These are phyloP conservation scores for Exophiala dermatitidis DNA, from an alignment of 2,329 filamentous ascomycete genomes.

Conservation along the genomic window DNA sequence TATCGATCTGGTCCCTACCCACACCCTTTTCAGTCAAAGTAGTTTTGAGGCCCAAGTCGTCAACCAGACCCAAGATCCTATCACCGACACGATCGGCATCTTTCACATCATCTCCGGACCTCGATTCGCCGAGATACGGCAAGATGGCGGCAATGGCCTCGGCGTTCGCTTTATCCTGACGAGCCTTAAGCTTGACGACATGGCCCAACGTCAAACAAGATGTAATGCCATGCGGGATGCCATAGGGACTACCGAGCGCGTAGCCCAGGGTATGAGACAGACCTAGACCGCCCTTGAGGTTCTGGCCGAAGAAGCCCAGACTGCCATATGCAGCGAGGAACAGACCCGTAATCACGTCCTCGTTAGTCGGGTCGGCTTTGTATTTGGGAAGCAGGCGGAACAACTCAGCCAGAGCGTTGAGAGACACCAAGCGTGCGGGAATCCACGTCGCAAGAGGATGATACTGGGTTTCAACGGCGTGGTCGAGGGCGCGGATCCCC, in stretches of 20 bases:
- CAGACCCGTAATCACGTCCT: conserved; percentile 45
- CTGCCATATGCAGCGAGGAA: conserved; percentile 48
- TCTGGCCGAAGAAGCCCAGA: conserved; percentile 45
- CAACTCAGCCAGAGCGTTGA: conserved; percentile 42
- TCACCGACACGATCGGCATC: conserved; percentile 24
- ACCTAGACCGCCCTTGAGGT: conserved; percentile 46
- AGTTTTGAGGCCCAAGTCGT: conserved; percentile 24
- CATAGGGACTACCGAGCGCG: conserved; percentile 49
- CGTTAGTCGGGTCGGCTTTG: conserved; percentile 33
- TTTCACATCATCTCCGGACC: conserved; percentile 23
- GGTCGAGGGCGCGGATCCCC: conserved; percentile 49
- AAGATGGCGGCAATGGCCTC: conserved; percentile 26
- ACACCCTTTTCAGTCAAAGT: conserved; percentile 25
- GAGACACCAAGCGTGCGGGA: conserved; percentile 41
- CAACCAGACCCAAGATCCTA: conserved; percentile 23
- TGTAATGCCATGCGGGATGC: conserved; percentile 52
- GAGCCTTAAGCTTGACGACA: conserved; percentile 48
- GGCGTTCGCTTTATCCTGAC: conserved; percentile 38
- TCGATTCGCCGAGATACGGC: conserved; percentile 23
- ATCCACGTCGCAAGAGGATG: conserved; percentile 47
- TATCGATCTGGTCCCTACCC: conserved; percentile 23
- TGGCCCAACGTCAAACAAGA: conserved; percentile 49
- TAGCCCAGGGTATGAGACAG: conserved; percentile 45
- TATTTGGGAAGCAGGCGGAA: conserved; percentile 45
- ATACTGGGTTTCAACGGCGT: conserved; percentile 50